Base-by-base conservation (phyloP, 148 eudicot genomes). In the Heliamphora exappendiculata region DNA sequence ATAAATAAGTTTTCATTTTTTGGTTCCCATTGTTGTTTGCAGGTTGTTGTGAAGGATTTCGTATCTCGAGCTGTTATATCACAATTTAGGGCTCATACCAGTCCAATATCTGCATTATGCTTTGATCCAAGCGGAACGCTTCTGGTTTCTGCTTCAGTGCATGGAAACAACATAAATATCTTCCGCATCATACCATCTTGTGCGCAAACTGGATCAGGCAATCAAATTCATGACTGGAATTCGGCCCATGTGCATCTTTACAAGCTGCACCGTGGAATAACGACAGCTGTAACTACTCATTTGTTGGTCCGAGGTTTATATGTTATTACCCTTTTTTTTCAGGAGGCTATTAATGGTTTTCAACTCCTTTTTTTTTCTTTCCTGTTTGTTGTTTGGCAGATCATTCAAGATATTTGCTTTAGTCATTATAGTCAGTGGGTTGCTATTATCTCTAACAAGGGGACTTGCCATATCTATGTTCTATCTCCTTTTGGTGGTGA, bases 51-150 rank as follows among this genome's bases (percentile, higher is more conserved):
- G 31, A 83, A 67, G 57, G 88, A 85, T 81, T 72, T 78, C 31
- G 20, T 83, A 13, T 80, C 86, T n/a, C 82, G 65, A 41, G 76
- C 80, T 44, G 76, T 85, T 50, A 78, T 83, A 75, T 78, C 82
- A 28, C 88, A 85, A 59, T 85, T 85, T 83, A 81, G 78, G 73
- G 86, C 88, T 45, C 88, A 83, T 58, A 74, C 74, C 6, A 83
- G 84, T 76, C 88, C 84, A 2, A 83, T 85, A 58, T 85, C 88
- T 55, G 86, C 88, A 10, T 71, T 85, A 39, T 83, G 82, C 67
- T 83, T 85, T 57, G 86, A 85, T 83, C 88, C 86, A 24, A 83
- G 88, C 75, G 86, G 88, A 73, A 85, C 84, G 17, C 78, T 85
- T 58, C 55, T 85, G 68, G 88, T 83, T 37, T 80, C 88, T 59